phyloP scores from a whole-genome alignment of 176 grass and related monocot genomes.

The Saccharum spontaneum region DNA sequence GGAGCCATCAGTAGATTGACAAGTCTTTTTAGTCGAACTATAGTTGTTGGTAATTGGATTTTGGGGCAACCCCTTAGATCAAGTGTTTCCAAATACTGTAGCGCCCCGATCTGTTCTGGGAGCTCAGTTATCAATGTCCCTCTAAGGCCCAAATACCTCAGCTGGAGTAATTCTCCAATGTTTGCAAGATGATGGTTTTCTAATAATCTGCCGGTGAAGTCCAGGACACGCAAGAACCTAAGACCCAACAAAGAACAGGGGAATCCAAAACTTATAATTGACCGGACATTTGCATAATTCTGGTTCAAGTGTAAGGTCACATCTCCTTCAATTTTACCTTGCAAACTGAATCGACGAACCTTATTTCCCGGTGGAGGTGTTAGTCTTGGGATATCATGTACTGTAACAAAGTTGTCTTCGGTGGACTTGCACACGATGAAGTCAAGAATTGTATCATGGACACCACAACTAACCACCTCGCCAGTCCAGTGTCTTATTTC shows the following conservation, averaged over 20 bases:
- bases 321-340: not conserved
- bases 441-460: not conserved
- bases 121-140: not conserved
- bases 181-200: not conserved
- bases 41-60: no score
- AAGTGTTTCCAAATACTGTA: constrained; percentile 14
- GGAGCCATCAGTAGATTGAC: no score
- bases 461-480: not conserved
- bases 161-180: not conserved
- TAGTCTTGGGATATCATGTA: not conserved
- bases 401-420: constrained; percentile 21
- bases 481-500: not conserved
- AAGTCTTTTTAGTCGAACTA: no score
- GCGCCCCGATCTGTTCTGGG: constrained; percentile 1
- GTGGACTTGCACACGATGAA: constrained; percentile 14
- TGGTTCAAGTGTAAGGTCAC: not conserved
- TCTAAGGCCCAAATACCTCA: constrained; percentile 5
- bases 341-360: not conserved
- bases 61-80: not conserved
- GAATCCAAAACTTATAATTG: no score
- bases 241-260: no score
- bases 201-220: not conserved
- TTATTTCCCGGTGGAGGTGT: not conserved
- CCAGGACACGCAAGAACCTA: constrained; percentile 1
- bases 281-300: not conserved